Percentiles rank a stretch among this genome's conserved stretches.
Evolutionary conservation across 441 rosid species (phyloP).

Genomic region (Populus hybrid): DNA sequence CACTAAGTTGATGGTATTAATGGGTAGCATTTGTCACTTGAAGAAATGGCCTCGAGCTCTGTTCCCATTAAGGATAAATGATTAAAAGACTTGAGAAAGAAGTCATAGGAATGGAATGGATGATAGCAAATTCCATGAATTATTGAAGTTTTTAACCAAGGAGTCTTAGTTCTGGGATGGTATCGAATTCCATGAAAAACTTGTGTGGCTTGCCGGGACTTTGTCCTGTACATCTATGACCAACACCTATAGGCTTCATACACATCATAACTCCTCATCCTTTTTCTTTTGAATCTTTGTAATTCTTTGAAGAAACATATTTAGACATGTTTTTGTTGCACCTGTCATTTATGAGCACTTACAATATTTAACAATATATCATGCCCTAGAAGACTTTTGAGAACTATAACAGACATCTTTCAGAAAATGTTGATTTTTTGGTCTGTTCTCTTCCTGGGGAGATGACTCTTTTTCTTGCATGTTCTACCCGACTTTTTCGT

Average conservation of each 20-base stretch:
- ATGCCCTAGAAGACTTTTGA: not conserved
- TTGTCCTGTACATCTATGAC: not conserved
- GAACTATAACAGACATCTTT: not conserved
- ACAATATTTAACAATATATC: not conserved
- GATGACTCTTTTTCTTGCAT: not conserved
- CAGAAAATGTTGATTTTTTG: not conserved
- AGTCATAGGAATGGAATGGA: not conserved
- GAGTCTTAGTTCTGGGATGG: not conserved
- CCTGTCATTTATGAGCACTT: not conserved
- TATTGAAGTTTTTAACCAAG: not conserved
- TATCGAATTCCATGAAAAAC: not conserved
- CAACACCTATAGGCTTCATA: not conserved
- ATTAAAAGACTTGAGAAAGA: not conserved
- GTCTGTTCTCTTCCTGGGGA: not conserved
- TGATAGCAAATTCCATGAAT: not conserved
- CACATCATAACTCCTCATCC: not conserved
- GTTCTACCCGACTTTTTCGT: not conserved
- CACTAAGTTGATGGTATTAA: not conserved
- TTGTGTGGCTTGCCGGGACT: not conserved
- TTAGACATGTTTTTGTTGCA: slow-evolving; percentile 1
- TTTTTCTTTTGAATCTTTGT: not conserved
- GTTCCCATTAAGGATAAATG: slow-evolving; percentile 36
- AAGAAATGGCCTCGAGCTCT: slow-evolving; percentile 35
- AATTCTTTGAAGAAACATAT: slow-evolving; percentile 9
- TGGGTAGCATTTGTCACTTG: slow-evolving; percentile 2